These are phyloP conservation scores for Podaxis pistillaris DNA, from an alignment of 768 basidiomycete genomes.

Conservation along the genomic window DNA sequence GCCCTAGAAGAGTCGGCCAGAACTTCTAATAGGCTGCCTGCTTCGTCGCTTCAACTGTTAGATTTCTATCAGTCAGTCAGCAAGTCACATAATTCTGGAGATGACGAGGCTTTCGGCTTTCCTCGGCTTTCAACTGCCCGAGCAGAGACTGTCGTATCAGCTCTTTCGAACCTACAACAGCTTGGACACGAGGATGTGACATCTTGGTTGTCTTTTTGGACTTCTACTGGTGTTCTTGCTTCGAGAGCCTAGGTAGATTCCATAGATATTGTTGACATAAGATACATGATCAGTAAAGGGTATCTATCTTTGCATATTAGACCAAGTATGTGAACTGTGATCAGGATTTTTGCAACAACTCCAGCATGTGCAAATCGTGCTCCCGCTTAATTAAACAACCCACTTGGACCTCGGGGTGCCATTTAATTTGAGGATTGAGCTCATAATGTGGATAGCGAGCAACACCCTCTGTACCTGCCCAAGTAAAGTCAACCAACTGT, in stretches of 20 bases:
- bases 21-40: constrained; percentile 10
- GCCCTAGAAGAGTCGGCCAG: constrained; percentile 21
- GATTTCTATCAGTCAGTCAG: constrained; percentile 26
- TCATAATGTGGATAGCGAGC: too few relatives aligned
- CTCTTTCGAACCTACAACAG: constrained; percentile 8
- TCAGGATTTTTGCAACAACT: too few relatives aligned
- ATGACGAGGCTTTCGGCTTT: constrained; percentile 24
- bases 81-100: constrained; percentile 12
- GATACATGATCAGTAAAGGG: not conserved
- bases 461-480: not conserved
- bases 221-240: constrained; percentile 1
- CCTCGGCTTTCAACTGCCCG: constrained; percentile 18
- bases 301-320: constrained; percentile 2
- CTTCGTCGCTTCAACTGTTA: constrained; percentile 28
- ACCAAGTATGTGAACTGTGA: not conserved
- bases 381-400: not conserved
- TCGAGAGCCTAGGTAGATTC: not conserved
- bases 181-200: constrained; percentile 17
- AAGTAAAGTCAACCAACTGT: not conserved
- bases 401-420: too few relatives aligned
- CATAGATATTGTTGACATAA: not conserved
- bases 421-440: too few relatives aligned
- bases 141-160: constrained; percentile 9
- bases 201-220: constrained; percentile 19
- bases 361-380: too few relatives aligned